Conservation (phyloP, 148 eudicot species). For the Agrostemma githago region DNA sequence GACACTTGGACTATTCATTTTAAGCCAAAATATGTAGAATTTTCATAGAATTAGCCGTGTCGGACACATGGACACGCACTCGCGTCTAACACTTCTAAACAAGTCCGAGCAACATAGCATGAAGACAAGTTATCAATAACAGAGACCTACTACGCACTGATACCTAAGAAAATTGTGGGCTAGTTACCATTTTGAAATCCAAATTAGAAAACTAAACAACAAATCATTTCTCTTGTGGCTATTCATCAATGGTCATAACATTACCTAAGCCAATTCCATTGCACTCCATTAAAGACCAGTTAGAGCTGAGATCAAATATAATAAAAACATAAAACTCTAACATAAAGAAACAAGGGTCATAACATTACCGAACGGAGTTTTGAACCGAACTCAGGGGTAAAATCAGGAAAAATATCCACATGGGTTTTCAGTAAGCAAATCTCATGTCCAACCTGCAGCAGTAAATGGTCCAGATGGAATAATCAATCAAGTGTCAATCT, state of each 20-base stretch:
- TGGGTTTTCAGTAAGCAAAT: constrained; percentile 89
- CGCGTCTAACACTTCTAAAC: too few relatives aligned
- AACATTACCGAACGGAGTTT: constrained; percentile 64
- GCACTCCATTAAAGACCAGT: not conserved
- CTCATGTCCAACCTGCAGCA: constrained; percentile 76
- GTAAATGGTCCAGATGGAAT: not conserved
- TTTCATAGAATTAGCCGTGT: too few relatives aligned
- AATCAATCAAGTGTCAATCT: not conserved
- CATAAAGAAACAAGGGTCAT: constrained; percentile 10
- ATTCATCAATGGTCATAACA: not conserved
- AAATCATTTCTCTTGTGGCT: constrained; percentile 5
- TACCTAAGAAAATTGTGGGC: not conserved
- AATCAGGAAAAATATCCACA: constrained; percentile 92
- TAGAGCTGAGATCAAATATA: not conserved
- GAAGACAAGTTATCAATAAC: not conserved
- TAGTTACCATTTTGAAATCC: not conserved
- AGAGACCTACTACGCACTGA: not conserved
- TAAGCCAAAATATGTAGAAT: too few relatives aligned
- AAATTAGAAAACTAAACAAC: not conserved
- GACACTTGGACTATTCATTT: too few relatives aligned
- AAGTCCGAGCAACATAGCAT: too few relatives aligned
- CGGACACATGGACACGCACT: too few relatives aligned
- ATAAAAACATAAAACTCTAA: not conserved
- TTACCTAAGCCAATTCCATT: not conserved
- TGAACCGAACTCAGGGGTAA: constrained; percentile 79